These are phyloP conservation scores for Periconia digitata DNA, from an alignment of 2,329 filamentous ascomycete species.

Conservation along the genomic window DNA sequence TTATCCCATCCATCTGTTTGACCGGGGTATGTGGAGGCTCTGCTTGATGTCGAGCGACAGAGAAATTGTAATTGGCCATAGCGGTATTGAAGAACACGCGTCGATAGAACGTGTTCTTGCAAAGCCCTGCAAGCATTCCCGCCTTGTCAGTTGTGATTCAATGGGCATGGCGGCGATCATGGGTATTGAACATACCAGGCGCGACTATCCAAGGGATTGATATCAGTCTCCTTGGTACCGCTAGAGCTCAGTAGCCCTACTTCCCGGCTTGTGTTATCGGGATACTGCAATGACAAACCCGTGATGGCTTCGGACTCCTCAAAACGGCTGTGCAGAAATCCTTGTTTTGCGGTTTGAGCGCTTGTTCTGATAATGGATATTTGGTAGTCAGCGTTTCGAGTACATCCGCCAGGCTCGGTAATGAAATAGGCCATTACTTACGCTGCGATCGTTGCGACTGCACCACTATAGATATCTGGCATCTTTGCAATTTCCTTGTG, in stretches of 20 bases:
- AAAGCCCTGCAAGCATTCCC: neutral
- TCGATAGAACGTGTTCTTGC: neutral
- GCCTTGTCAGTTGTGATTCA: neutral
- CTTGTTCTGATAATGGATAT: slow-evolving; percentile 1
- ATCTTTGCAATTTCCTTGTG: slow-evolving; percentile 14
- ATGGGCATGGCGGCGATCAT: neutral
- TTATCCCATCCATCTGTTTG: neutral
- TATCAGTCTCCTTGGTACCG: neutral
- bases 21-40: neutral
- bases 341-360: neutral
- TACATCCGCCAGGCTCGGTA: no score
- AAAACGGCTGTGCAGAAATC: neutral
- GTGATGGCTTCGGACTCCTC: neutral
- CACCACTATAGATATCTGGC: slow-evolving; percentile 11
- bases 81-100: neutral
- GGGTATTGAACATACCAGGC: neutral
- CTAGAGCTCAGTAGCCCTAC: neutral
- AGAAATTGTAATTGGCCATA: neutral
- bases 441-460: slow-evolving; percentile 14
- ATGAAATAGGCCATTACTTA: no score
- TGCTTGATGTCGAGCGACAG: neutral
- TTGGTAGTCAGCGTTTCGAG: no score
- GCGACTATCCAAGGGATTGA: neutral
- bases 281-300: neutral
- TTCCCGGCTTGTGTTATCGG: neutral